A percentile compares a stretch with the other conserved stretches of the same genome.
Conservation (phyloP, 345 rosid species). For the Ceriops tagal region DNA sequence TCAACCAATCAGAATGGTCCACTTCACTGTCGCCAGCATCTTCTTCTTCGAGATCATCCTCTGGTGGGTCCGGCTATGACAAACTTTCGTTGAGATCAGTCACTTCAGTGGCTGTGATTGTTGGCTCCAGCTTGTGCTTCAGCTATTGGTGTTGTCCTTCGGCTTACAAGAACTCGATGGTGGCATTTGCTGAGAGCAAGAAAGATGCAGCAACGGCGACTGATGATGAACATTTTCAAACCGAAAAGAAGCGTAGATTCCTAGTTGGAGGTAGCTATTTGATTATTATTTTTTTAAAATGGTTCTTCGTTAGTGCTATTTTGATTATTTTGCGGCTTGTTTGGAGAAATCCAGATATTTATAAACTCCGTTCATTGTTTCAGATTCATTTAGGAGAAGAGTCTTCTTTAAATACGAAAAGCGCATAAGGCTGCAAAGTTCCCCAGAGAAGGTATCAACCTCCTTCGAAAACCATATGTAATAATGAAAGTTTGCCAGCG, state of each 20-base stretch:
- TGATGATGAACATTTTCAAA: constrained; percentile 15
- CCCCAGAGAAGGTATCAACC: constrained; percentile 22
- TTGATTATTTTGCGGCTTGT: background rate
- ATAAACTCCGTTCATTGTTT: background rate
- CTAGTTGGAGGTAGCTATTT: constrained; percentile 10
- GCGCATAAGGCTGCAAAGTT: constrained; percentile 25
- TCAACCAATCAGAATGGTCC: constrained; percentile 9
- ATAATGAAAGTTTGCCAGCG: background rate
- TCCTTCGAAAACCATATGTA: background rate
- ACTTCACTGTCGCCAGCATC: background rate
- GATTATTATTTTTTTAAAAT: background rate
- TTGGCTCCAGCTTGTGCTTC: constrained; percentile 38
- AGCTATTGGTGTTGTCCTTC: constrained; percentile 23
- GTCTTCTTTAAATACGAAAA: constrained; percentile 31
- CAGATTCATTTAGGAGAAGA: constrained; percentile 29
- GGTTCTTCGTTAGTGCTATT: background rate
- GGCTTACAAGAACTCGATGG: constrained; percentile 2
- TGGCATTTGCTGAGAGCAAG: constrained; percentile 30
- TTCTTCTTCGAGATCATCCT: constrained; percentile 12
- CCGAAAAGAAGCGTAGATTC: constrained; percentile 15
- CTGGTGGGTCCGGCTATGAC: constrained; percentile 10
- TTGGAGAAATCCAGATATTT: background rate
- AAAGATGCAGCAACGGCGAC: constrained; percentile 12
- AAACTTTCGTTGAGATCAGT: constrained; percentile 21
- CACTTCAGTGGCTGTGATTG: constrained; percentile 26